Conservation (phyloP, 2,329 filamentous ascomycete genomes). For the Dendrostoma leiphaemia region DNA sequence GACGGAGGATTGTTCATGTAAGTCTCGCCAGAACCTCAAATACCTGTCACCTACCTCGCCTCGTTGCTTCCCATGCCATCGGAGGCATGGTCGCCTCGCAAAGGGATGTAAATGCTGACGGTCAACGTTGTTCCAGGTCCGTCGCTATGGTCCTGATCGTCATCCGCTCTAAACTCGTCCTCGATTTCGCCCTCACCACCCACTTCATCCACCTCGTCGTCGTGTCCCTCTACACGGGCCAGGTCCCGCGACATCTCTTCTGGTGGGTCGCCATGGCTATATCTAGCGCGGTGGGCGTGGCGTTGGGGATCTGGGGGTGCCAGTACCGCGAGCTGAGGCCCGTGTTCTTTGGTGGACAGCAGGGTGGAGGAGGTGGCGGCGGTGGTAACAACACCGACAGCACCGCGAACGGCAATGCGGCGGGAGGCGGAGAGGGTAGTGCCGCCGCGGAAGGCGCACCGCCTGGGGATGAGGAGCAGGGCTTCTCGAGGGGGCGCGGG, state of each 20-base stretch:
- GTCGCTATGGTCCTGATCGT: slow-evolving; percentile 82
- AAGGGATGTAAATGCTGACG: no score
- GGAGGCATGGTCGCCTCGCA: no score
- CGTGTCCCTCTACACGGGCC: slow-evolving; percentile 71
- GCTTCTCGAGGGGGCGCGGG: slow-evolving; percentile 47
- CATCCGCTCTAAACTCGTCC: slow-evolving; percentile 86
- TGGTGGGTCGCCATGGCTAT: slow-evolving; percentile 73
- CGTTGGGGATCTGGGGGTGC: slow-evolving; percentile 84
- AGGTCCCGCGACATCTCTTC: slow-evolving; percentile 72
- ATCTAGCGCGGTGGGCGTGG: slow-evolving; percentile 46
- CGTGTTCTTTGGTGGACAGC: slow-evolving; percentile 73
- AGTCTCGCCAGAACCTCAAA: slow-evolving; percentile 21
- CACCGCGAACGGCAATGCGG: slow-evolving; percentile 21
- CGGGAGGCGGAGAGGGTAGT: slow-evolving; percentile 17
- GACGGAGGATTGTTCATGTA: slow-evolving; percentile 54
- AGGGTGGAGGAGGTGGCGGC: slow-evolving; percentile 10
- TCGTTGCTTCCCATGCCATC: no score
- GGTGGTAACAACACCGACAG: slow-evolving; percentile 36
- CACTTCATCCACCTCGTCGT: slow-evolving; percentile 33
- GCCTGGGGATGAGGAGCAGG: slow-evolving; percentile 46
- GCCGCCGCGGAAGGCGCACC: slow-evolving; percentile 21
- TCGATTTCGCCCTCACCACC: slow-evolving; percentile 89
- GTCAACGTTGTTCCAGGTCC: slow-evolving; percentile 51
- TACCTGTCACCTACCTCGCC: no score
- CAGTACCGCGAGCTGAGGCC: slow-evolving; percentile 86